Conservation (phyloP, 352 stramenopile species). For the Globisporangium nunn region DNA sequence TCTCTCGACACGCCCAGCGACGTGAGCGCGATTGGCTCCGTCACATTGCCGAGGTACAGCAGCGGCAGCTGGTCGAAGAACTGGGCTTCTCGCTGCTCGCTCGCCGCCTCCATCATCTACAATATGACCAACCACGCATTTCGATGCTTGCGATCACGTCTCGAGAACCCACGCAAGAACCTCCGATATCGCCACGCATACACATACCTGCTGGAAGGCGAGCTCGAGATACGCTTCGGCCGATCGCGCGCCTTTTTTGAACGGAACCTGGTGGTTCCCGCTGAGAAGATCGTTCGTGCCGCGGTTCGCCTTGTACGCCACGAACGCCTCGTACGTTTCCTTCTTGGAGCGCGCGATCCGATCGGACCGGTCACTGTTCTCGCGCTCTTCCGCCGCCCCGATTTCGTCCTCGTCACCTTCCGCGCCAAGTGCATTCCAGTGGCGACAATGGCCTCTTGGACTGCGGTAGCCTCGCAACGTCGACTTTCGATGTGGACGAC, state of each 20-base stretch:
- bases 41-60: conserved; percentile 42
- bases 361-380: neutral
- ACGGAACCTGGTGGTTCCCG: conserved; percentile 11
- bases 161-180: no score
- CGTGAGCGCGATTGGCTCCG: conserved; percentile 34
- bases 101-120: conserved; percentile 23
- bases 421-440: conserved; percentile 60
- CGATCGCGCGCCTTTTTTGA: conserved; percentile 28
- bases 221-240: conserved; percentile 30
- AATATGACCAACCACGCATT: no score
- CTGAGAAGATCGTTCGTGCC: conserved; percentile 27
- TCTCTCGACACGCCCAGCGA: conserved; percentile 25
- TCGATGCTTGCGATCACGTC: no score
- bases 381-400: neutral
- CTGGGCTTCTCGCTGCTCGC: conserved; percentile 34
- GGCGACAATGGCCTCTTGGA: conserved; percentile 36
- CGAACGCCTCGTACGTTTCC: conserved; percentile 42
- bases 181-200: no score
- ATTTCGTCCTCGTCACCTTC: conserved; percentile 9
- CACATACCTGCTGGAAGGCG: conserved; percentile 33
- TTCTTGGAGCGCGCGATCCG: conserved; percentile 39
- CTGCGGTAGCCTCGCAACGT: conserved; percentile 33
- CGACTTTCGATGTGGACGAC: conserved; percentile 10
- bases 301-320: conserved; percentile 35
- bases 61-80: conserved; percentile 55